Evolutionary conservation across 2,329 filamentous ascomycete genomes (phyloP).

Genomic region (Fusarium continuum): DNA sequence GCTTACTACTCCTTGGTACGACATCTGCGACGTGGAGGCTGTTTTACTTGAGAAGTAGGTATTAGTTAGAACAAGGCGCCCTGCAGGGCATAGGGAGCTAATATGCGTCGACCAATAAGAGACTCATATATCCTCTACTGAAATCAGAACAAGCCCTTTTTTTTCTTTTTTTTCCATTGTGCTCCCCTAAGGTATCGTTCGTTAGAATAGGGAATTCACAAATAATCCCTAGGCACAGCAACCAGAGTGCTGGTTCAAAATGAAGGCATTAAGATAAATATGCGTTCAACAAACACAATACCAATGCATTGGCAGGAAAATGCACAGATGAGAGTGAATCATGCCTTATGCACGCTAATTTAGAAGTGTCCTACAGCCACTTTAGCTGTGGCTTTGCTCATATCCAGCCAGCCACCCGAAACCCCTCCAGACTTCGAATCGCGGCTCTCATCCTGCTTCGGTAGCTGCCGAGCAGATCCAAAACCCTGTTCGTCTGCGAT

Average conservation of each 20-base stretch:
- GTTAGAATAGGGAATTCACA: too few relatives aligned
- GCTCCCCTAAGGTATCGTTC: too few relatives aligned
- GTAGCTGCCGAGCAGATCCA: slow-evolving; percentile 31
- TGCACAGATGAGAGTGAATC: too few relatives aligned
- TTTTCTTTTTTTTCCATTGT: too few relatives aligned
- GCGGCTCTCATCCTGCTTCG: slow-evolving; percentile 19
- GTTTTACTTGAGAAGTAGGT: neutral
- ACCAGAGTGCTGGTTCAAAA: too few relatives aligned
- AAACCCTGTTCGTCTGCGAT: slow-evolving; percentile 2
- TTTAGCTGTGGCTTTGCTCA: slow-evolving; percentile 7
- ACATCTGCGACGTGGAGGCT: neutral
- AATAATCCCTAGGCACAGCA: neutral
- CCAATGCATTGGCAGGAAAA: too few relatives aligned
- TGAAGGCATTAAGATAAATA: too few relatives aligned
- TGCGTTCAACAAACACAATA: too few relatives aligned
- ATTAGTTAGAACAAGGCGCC: slow-evolving; percentile 18
- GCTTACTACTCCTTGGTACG: neutral
- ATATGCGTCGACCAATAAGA: slow-evolving; percentile 1
- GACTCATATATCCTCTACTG: neutral
- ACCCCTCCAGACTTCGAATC: slow-evolving; percentile 17
- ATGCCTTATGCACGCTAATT: too few relatives aligned
- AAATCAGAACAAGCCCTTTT: slow-evolving; percentile 13
- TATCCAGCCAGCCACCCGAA: slow-evolving; percentile 6
- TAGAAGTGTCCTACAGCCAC: slow-evolving; percentile 29
- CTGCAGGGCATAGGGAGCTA: neutral